phyloP scores from a whole-genome alignment of 2,329 filamentous ascomycete genomes.

The Sclerotinia trifoliorum region DNA sequence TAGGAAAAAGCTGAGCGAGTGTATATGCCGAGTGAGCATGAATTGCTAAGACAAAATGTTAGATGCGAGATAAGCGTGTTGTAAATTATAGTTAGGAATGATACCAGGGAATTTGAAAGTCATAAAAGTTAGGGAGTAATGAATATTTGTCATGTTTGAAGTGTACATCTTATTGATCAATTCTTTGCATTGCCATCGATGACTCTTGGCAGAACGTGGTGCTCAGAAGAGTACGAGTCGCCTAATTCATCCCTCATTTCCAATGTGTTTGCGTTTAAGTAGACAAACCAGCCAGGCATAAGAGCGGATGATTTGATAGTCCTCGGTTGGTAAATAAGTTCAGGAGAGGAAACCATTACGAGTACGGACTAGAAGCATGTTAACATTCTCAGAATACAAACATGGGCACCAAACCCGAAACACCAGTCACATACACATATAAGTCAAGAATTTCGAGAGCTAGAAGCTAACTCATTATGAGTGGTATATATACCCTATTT shows the following conservation, averaged over 20 bases:
- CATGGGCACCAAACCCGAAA: background rate
- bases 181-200: background rate
- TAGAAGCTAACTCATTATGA: conserved; percentile 9
- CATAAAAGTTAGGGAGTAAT: background rate
- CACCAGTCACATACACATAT: background rate
- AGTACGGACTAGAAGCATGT: background rate
- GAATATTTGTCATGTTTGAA: background rate
- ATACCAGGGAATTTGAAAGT: background rate
- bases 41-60: background rate
- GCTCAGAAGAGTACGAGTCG: too few species aligned
- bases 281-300: background rate
- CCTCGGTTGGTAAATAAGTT: background rate
- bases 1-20: background rate
- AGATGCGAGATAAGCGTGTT: background rate
- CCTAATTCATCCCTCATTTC: background rate
- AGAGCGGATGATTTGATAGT: background rate
- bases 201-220: background rate
- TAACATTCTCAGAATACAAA: too few species aligned
- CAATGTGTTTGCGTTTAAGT: background rate
- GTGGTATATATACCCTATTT: conserved; percentile 2
- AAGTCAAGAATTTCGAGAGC: background rate
- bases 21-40: background rate
- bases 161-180: background rate
- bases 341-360: background rate
- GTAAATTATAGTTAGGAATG: background rate